These are phyloP conservation scores for Noccaea bulbosa DNA, from an alignment of 345 rosid genomes.

Conservation along the genomic window DNA sequence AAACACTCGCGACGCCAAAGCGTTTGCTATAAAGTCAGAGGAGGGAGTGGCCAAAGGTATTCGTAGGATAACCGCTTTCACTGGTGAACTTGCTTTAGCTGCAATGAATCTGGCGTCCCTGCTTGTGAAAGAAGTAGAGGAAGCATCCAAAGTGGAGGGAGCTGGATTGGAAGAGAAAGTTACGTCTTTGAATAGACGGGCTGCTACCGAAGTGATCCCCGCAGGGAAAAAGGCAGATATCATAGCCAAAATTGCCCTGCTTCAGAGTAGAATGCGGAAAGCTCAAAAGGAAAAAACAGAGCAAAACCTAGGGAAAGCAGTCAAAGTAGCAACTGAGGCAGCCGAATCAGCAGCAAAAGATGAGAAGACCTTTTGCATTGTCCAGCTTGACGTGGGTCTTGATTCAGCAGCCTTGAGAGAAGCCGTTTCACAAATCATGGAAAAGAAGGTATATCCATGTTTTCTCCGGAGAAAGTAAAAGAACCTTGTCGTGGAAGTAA, in stretches of 20 bases:
- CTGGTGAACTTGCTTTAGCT: constrained; percentile 61
- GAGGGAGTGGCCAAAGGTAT: constrained; percentile 85
- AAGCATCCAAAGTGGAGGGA: constrained; percentile 58
- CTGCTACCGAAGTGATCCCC: constrained; percentile 65
- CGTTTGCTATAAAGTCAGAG: constrained; percentile 79
- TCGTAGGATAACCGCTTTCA: constrained; percentile 74
- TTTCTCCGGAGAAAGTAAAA: background rate
- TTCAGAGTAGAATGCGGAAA: constrained; percentile 63
- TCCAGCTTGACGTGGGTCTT: constrained; percentile 67
- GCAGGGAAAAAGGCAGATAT: constrained; percentile 73
- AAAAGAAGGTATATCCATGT: constrained; percentile 51
- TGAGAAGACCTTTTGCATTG: constrained; percentile 65
- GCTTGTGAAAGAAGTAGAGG: constrained; percentile 61
- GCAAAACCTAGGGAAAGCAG: constrained; percentile 67
- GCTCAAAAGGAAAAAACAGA: constrained; percentile 77
- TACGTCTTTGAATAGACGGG: constrained; percentile 61
- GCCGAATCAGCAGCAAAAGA: constrained; percentile 60
- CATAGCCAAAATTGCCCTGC: constrained; percentile 56
- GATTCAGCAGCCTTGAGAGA: constrained; percentile 81
- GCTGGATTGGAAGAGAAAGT: constrained; percentile 76
- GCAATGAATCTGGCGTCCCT: constrained; percentile 59
- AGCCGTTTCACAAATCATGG: constrained; percentile 64
- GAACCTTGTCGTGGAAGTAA: background rate
- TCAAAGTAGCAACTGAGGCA: constrained; percentile 49
- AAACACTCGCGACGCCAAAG: constrained; percentile 78